Base-by-base conservation (phyloP, 2,329 filamentous ascomycete genomes). In the Byssoonygena ceratinophila region DNA sequence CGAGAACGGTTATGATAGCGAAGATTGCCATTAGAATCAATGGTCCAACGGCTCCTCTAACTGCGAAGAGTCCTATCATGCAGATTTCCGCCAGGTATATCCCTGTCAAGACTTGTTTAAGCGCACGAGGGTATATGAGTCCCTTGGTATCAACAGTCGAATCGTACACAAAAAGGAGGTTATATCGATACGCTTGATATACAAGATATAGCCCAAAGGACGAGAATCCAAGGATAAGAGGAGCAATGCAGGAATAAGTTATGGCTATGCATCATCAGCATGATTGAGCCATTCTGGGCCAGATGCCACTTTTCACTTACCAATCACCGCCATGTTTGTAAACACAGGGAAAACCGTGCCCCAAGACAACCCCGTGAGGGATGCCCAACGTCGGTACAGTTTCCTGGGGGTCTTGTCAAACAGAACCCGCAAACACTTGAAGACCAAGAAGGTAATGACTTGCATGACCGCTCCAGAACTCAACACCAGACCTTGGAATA, bases 101-200 rank as follows among this genome's bases (percentile, higher is more conserved):
- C 11, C 91, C 89, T 0, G 83, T 83, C 36, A 94, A 78, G 32
- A 94, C 78, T 57, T 96, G 90, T 64, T 92, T 83, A 18, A 96
- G 74, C 0, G 88, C 89, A 12, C 84, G 82, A 0, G 89, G 86
- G 64, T 96, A 96, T 58, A 91, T 85, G 1, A 94, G 77, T 1
- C 91, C 90, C 62, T 92, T 88, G 40, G 87, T 94, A 64, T 96
- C 89, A 63, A 94, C 80, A 54, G 81, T 73, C 12, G 85, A 81
- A 64, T 92, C 84, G 52, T 84, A 84, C 4, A 94, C 88, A 67
- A 87, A 96, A 48, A 96, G 76, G 49, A 95, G 74, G 63, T 95
- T 94, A 74, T 96, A 95, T 32, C 87, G 81, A 75, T 89, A 95
- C 34, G 88, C 86, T 51, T 91, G 73, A 65, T 94, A 94, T 64